Evolutionary conservation across 2,329 filamentous ascomycete genomes (phyloP).

Genomic region (Piedraia hortae): DNA sequence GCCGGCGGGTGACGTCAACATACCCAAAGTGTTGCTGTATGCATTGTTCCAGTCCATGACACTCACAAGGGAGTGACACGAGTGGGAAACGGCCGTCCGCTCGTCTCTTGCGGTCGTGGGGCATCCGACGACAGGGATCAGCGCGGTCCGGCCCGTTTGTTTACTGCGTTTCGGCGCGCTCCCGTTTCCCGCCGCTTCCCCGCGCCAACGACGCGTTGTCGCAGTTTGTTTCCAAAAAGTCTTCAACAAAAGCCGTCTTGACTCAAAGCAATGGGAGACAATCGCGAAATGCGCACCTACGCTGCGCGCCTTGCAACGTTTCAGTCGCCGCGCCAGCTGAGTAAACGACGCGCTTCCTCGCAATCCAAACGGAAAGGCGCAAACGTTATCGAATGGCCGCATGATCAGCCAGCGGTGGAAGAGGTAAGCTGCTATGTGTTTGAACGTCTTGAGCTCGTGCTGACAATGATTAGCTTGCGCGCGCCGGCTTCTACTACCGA

Average conservation of each 20-base stretch:
- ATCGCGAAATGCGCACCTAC: conserved; percentile 31
- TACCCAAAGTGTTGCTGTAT: too few relatives aligned
- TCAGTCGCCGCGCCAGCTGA: conserved; percentile 30
- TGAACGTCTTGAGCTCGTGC: neutral
- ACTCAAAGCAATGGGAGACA: conserved; percentile 9
- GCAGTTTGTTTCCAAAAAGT: neutral
- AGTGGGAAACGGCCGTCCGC: too few relatives aligned
- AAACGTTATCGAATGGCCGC: conserved; percentile 43
- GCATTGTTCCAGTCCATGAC: too few relatives aligned
- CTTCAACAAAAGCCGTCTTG: too few relatives aligned
- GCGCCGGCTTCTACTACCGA: conserved; percentile 73
- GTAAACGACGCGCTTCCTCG: conserved; percentile 43
- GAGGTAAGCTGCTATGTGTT: conserved; percentile 29
- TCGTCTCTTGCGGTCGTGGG: too few relatives aligned
- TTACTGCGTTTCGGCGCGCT: conserved; percentile 2
- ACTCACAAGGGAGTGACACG: too few relatives aligned
- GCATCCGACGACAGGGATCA: too few relatives aligned
- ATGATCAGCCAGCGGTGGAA: conserved; percentile 35
- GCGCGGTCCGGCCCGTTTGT: conserved; percentile 2
- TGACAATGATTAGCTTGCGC: conserved; percentile 39
- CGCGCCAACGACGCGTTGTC: conserved; percentile 2
- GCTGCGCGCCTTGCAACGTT: conserved; percentile 64
- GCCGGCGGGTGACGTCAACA: too few relatives aligned
- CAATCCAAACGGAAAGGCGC: conserved; percentile 20
- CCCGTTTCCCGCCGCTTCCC: conserved; percentile 1